Evolutionary conservation across 2,329 filamentous ascomycete species (phyloP), one percentile per base, ranked within the genome.

Genomic region (Exophiala bonariae): DNA sequence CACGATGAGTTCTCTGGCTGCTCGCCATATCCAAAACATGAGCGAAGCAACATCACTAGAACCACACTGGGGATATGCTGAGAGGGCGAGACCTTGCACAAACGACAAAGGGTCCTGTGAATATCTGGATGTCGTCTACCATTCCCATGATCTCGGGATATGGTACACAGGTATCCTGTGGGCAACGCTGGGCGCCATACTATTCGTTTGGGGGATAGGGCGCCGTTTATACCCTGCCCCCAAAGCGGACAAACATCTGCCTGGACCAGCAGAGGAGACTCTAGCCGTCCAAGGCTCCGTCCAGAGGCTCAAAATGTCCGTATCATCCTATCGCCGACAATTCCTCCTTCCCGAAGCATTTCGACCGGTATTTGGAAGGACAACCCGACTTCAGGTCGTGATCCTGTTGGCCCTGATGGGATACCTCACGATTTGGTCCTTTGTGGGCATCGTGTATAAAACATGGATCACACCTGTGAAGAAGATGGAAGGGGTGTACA

Each of bases 401-500:
- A 72, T 86, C 20, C 70, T 89, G 2, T 63, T 74, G 1, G 65
- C 80, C 8, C 64, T 90, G 1, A 62, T 73, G 1, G 76, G 61
- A 2, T 90, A 91, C 59, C 70, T 90, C 1, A 68, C 80, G 35
- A 70, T 89, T 51, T 88, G 83, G 69, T 80, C 77, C 63, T 86
- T 89, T 39, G 75, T 83, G 10, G 86, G 85, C 23, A 84, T 89
- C 49, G 67, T 74, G 7, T 89, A 88, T 67, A 74, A 77, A 33
- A 83, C 67, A 9, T 89, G 86, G 86, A 63, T 85, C 7, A 88
- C 85, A 0, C 86, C 86, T 0, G 77, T 88, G 41, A 80, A 81
- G 61, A 71, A 71, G 11, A 68, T 66, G 26, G 74, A 75, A 0
- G 72, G 71, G 22, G 61, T 82, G 1, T 75, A 79, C 67, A 87